Percentiles rank a stretch among this genome's conserved stretches.
phyloP scores from a whole-genome alignment of 73 alveolate genomes.

The Uronychia binucleata region DNA sequence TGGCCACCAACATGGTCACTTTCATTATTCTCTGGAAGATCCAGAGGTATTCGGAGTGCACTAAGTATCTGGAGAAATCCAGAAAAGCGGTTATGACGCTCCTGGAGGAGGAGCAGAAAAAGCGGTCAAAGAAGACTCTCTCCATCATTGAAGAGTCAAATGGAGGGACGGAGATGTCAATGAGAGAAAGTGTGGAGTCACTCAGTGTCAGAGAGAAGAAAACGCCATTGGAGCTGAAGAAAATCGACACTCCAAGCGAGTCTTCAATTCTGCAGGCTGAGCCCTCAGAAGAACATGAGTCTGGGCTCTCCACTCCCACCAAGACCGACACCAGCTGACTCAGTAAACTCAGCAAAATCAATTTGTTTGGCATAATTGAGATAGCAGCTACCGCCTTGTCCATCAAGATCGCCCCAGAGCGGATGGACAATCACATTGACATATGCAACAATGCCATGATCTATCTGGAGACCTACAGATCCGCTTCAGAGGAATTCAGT shows the following conservation, averaged over 20 bases:
- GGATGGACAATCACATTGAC: neutral
- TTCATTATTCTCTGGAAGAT: constrained; percentile 49
- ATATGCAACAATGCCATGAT: neutral
- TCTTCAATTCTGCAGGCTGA: neutral
- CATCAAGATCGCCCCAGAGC: neutral
- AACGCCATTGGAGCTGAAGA: neutral
- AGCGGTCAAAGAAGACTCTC: neutral
- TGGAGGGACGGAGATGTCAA: neutral
- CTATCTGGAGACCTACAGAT: neutral
- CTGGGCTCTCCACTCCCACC: neutral
- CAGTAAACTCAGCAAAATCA: neutral
- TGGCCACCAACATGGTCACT: constrained; percentile 43
- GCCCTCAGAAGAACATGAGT: neutral
- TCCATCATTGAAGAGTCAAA: neutral
- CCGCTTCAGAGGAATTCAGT: neutral
- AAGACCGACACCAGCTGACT: neutral
- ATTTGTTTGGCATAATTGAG: neutral
- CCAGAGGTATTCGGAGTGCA: constrained; percentile 18
- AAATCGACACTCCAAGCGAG: neutral
- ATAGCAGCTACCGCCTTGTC: neutral
- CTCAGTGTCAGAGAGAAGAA: neutral
- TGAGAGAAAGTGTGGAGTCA: neutral
- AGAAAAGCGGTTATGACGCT: constrained; percentile 20
- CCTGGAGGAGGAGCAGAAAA: constrained; percentile 22
- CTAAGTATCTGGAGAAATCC: constrained; percentile 26